Evolutionary conservation across 1,139 yeast species (phyloP).

Genomic region (Candida glucosophila): DNA sequence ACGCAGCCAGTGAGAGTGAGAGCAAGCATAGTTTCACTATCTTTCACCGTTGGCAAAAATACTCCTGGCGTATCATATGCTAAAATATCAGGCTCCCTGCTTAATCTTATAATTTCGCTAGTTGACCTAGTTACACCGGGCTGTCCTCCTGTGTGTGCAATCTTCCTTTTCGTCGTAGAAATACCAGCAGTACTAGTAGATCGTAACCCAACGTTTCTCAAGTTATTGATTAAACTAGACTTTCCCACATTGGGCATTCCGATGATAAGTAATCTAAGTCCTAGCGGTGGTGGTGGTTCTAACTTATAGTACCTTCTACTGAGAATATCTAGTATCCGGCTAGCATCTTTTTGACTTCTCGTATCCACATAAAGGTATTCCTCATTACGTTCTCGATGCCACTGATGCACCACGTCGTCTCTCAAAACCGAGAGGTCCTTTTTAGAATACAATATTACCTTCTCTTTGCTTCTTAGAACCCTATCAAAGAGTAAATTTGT

Average conservation of each 20-base stretch:
- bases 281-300: slow-evolving; percentile 73
- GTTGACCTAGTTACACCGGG: slow-evolving; percentile 88
- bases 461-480: slow-evolving; percentile 50
- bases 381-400: slow-evolving; percentile 48
- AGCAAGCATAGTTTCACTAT: slow-evolving; percentile 64
- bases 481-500: slow-evolving; percentile 74
- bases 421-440: slow-evolving; percentile 40
- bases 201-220: slow-evolving; percentile 49
- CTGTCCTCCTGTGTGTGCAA: slow-evolving; percentile 76
- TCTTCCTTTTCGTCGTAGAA: slow-evolving; percentile 45
- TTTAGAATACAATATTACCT: slow-evolving; percentile 61
- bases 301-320: slow-evolving; percentile 33
- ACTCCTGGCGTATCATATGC: slow-evolving; percentile 93
- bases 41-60: slow-evolving; percentile 65
- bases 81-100: slow-evolving; percentile 55
- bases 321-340: slow-evolving; percentile 41
- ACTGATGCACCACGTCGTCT: slow-evolving; percentile 28
- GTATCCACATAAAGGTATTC: slow-evolving; percentile 56
- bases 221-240: slow-evolving; percentile 74
- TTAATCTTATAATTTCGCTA: slow-evolving; percentile 65
- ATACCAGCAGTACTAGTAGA: slow-evolving; percentile 11
- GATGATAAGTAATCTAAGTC: slow-evolving; percentile 64
- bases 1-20: slow-evolving; percentile 73
- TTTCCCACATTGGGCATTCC: slow-evolving; percentile 99
- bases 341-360: slow-evolving; percentile 43